Evolutionary conservation across 139 green algal genomes (phyloP).

Genomic region (Closterium sp.): DNA sequence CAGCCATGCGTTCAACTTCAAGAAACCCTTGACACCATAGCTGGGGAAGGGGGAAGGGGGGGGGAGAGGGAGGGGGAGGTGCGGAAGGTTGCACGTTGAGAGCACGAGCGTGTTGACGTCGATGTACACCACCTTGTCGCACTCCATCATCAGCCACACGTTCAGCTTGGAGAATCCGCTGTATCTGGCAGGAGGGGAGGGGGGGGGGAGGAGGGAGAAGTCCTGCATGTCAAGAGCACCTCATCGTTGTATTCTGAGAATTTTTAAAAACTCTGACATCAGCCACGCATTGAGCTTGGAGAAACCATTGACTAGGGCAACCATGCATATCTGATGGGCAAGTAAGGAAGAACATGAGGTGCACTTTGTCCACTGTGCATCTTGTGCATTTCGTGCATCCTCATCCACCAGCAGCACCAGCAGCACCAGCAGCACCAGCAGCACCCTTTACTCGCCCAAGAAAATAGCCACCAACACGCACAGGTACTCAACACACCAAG

Average conservation of each 20-base stretch:
- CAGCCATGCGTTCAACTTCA: constrained; percentile 29
- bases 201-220: not conserved
- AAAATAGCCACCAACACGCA: too few species aligned
- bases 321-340: too few species aligned
- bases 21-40: constrained; percentile 14
- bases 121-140: constrained; percentile 45
- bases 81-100: constrained; percentile 23
- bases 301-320: constrained; percentile 7
- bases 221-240: too few species aligned
- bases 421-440: too few species aligned
- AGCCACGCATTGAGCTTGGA: constrained; percentile 31
- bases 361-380: too few species aligned
- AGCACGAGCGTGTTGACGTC: constrained; percentile 46
- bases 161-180: constrained; percentile 46
- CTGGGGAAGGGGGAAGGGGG: not conserved
- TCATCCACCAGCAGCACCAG: too few species aligned
- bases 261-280: constrained; percentile 27
- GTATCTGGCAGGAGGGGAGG: constrained; percentile 18
- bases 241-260: too few species aligned
- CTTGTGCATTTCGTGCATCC: too few species aligned
- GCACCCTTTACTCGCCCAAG: too few species aligned
- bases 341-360: too few species aligned
- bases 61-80: not conserved
- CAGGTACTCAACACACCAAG: too few species aligned
- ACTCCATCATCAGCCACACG: constrained; percentile 35